Base-by-base conservation (phyloP, 2,329 filamentous ascomycete species). In the Salinomyces thailandicus region DNA sequence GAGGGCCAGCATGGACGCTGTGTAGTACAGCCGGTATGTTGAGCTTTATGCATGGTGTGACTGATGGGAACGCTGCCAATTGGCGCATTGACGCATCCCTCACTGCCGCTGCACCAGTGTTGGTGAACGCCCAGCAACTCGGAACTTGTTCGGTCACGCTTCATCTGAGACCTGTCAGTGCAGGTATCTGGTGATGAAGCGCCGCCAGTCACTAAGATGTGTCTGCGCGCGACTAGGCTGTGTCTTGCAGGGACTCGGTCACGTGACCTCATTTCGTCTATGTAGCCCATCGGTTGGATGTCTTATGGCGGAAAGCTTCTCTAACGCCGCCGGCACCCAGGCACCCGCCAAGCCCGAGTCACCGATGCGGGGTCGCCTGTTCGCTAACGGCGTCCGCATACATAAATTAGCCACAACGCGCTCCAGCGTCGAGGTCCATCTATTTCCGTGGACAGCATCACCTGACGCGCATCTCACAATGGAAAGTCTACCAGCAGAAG, bases 1-100 rank as follows among this genome's bases (percentile, higher is more conserved):
- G 9, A 56, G 68, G 40, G 67, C 67, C 3, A 64, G 59, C n/a
- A 69, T 71, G 64, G 68, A 71, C 46, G 64, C 66, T 5, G 59
- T 68, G 13, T 68, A 18, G 34, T 5, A 17, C n/a, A n/a, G 20
- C 20, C 20, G 7, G 7, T n/a, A 7, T 24, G 20, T n/a, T 24
- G 20, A n/a, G n/a, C n/a, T n/a, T n/a, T n/a, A n/a, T n/a, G n/a
- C n/a, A n/a, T n/a, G n/a, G n/a, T n/a, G n/a, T n/a, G n/a, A n/a
- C n/a, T n/a, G n/a, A n/a, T n/a, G n/a, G n/a, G n/a, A n/a, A n/a
- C n/a, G n/a, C n/a, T n/a, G n/a, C n/a, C n/a, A n/a, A n/a, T n/a
- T 24, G n/a, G 7, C 20, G 20, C n/a, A n/a, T 7, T n/a, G n/a
- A n/a, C 20, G 20, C 20, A 24, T 24, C 7, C 7, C 20, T 7